Evolutionary conservation across 805 yeast genomes (phyloP).

Genomic region (Nakazawaea ambrosiae): DNA sequence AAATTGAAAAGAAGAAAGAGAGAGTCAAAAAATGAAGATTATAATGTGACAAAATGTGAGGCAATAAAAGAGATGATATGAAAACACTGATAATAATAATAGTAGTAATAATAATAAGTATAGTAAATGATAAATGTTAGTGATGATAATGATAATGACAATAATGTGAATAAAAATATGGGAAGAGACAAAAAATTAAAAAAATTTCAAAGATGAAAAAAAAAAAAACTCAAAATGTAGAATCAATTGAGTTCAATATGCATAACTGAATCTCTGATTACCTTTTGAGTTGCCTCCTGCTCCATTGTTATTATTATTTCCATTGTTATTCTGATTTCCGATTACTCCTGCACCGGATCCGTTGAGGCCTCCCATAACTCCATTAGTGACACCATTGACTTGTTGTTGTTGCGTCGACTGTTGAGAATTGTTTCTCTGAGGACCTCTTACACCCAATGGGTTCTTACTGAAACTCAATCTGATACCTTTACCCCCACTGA

Average conservation of each 20-base stretch:
- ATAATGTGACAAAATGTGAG: too few species aligned
- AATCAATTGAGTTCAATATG: slow-evolving; percentile 3
- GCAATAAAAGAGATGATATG: too few species aligned
- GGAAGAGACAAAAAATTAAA: too few species aligned
- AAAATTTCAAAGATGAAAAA: too few species aligned
- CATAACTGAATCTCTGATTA: slow-evolving; percentile 1
- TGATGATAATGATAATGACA: too few species aligned
- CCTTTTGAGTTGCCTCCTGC: neutral
- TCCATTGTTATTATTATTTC: neutral
- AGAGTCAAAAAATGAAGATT: too few species aligned
- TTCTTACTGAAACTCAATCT: slow-evolving; percentile 91
- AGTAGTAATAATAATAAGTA: too few species aligned
- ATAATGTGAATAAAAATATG: too few species aligned
- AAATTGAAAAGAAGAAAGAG: too few species aligned
- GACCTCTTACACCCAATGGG: slow-evolving; percentile 92
- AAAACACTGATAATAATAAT: too few species aligned
- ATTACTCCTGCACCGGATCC: neutral
- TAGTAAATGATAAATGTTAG: too few species aligned
- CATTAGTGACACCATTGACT: neutral
- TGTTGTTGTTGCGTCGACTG: neutral
- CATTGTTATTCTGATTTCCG: neutral
- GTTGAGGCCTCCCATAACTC: neutral
- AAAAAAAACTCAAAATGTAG: too few species aligned
- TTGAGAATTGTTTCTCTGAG: slow-evolving; percentile 2
- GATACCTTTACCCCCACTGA: slow-evolving; percentile 73